Base-by-base conservation (phyloP, 441 rosid species). In the Pelargonium fulgidum region DNA sequence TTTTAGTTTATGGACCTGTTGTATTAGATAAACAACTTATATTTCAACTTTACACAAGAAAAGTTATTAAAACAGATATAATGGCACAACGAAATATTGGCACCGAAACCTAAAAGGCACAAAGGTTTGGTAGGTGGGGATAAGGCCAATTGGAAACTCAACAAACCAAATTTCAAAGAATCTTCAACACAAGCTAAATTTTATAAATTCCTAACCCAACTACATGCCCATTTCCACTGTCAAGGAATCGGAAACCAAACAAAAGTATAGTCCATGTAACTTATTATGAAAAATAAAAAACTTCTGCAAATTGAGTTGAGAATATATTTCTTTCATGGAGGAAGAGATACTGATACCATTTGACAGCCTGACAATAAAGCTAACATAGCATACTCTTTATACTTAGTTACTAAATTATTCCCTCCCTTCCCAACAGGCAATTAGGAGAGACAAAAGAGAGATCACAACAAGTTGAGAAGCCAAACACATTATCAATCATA, bases 401-500 rank as follows among this genome's bases (percentile, higher is more conserved):
- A 36, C 42, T 36, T 36, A 36, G n/a, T n/a, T n/a, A n/a, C n/a
- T 6, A 44, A 44, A 4, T 2, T 48, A 3, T 2, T 48, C 13
- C 14, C 14, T 9, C 3, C 13, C 16, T 48, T 48, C 5, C 16
- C 56, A 48, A 48, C 17, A 48, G 16, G 56, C 56, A 48, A 50
- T 50, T 50, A 50, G 17, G 58, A 50, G 58, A 50, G 58, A 50
- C 58, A 50, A n/a, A 50, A 3, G 0, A 50, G 14, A 50, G 0
- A 50, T n/a, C 58, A 42, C 16, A 50, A 50, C n/a, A 19, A 19
- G 58, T 50, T 50, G 58, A 50, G 58, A 50, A 50, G 58, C 58
- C 13, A 50, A n/a, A 3, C 14, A 14, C 58, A 50, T n/a, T 19
- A 50, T 50, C 4, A 50, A 13, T 7, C 58, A 50, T 50, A 50